Evolutionary conservation across 2,329 filamentous ascomycete species (phyloP).

Genomic region (Tolypocladium nubicola): DNA sequence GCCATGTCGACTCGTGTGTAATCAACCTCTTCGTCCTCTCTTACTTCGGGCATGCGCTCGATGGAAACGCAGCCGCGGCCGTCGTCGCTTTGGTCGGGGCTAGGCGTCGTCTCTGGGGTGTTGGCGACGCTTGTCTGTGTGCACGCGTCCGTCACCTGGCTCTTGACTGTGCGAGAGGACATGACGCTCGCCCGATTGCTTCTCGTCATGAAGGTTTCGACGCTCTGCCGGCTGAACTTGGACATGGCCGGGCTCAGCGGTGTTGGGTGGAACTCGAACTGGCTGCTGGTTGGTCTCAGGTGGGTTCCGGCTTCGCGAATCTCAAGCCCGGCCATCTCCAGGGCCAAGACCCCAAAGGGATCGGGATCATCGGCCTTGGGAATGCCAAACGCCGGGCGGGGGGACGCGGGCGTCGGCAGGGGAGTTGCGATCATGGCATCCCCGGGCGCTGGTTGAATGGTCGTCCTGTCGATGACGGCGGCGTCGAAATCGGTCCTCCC

Average conservation of each 20-base stretch:
- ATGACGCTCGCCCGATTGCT: conserved; percentile 68
- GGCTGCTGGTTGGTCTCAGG: conserved; percentile 61
- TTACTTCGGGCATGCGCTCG: conserved; percentile 22
- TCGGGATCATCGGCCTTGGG: conserved; percentile 76
- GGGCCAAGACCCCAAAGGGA: conserved; percentile 78
- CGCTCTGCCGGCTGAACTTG: conserved; percentile 53
- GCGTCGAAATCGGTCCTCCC: conserved; percentile 68
- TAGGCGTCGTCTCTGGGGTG: conserved; percentile 45
- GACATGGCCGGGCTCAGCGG: conserved; percentile 63
- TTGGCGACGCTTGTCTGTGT: conserved; percentile 50
- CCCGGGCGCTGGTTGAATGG: conserved; percentile 60
- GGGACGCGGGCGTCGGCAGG: conserved; percentile 22
- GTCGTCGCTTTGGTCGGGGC: conserved; percentile 42
- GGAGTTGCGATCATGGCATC: conserved; percentile 52
- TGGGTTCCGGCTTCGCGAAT: conserved; percentile 76
- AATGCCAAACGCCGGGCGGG: conserved; percentile 57
- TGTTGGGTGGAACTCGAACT: conserved; percentile 72
- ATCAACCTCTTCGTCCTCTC: conserved; percentile 37
- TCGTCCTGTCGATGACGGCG: conserved; percentile 51
- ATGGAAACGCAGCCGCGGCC: conserved; percentile 30
- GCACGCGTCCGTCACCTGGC: conserved; percentile 58
- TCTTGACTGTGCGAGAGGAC: conserved; percentile 58
- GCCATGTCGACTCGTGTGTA: conserved; percentile 49
- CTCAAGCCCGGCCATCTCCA: conserved; percentile 84
- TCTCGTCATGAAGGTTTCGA: conserved; percentile 48